Conservation (phyloP, 441 rosid species). For the Brassica balearica region DNA sequence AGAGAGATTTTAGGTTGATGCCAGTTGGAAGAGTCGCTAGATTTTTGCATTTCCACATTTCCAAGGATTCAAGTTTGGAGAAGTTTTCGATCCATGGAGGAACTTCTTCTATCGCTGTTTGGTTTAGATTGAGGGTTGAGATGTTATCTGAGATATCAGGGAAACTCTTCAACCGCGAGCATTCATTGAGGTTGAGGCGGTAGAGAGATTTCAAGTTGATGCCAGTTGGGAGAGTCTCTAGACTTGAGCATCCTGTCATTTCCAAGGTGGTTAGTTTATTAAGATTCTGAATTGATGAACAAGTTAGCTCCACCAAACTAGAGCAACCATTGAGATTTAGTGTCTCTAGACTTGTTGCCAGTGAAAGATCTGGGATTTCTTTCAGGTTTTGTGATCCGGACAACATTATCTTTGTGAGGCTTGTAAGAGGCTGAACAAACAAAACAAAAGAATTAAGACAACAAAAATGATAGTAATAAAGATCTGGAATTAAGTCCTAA, state of each 20-base stretch:
- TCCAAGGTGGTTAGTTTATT: slow-evolving; percentile 18
- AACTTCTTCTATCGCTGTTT: slow-evolving; percentile 19
- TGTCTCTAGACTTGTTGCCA: slow-evolving; percentile 25
- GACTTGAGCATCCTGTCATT: not conserved
- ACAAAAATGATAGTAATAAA: not conserved
- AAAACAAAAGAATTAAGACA: not conserved
- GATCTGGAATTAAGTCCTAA: not conserved
- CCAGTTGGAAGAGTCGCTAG: slow-evolving; percentile 10
- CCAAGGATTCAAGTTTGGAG: slow-evolving; percentile 1
- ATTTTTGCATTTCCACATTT: not conserved
- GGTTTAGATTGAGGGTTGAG: not conserved
- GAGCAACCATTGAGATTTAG: slow-evolving; percentile 35
- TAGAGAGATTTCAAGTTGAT: slow-evolving; percentile 1
- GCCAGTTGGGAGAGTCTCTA: not conserved
- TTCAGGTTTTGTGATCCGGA: slow-evolving; percentile 13
- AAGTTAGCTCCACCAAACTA: not conserved
- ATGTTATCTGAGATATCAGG: slow-evolving; percentile 3
- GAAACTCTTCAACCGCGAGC: slow-evolving; percentile 1
- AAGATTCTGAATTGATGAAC: slow-evolving; percentile 6
- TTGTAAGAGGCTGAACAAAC: slow-evolving; percentile 22
- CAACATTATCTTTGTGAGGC: slow-evolving; percentile 12
- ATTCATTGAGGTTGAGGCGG: not conserved
- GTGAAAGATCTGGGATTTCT: slow-evolving; percentile 34
- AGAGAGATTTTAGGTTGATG: slow-evolving; percentile 19
- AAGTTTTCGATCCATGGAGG: slow-evolving; percentile 9